Conservation (phyloP, 2,329 filamentous ascomycete species). For the Fusarium clavum region DNA sequence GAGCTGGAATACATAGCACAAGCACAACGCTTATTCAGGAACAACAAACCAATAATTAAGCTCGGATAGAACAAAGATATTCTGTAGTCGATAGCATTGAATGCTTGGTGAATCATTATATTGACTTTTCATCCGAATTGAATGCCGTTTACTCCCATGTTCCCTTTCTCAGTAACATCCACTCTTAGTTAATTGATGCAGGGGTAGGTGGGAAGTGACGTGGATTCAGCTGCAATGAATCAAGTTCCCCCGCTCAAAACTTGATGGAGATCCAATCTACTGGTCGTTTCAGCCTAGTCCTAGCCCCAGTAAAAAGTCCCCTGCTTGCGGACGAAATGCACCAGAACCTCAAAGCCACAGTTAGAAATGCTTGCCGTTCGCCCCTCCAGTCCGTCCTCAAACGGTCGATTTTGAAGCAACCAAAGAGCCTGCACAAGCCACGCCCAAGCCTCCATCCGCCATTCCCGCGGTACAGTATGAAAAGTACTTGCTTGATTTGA, state of each 20-base stretch:
- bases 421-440: slow-evolving; percentile 26
- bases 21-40: not conserved
- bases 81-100: not conserved
- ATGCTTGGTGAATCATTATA: not conserved
- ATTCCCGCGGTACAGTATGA: slow-evolving; percentile 23
- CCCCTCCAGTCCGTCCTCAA: not conserved
- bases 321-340: slow-evolving; percentile 38
- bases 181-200: slow-evolving; percentile 7
- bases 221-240: slow-evolving; percentile 41
- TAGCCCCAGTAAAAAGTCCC: slow-evolving; percentile 6
- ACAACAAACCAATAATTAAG: not conserved
- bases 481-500: slow-evolving; percentile 17
- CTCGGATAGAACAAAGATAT: not conserved
- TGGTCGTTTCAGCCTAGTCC: slow-evolving; percentile 45
- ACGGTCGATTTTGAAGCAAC: not conserved
- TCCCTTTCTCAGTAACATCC: not conserved
- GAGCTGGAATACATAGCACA: not conserved
- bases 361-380: slow-evolving; percentile 38
- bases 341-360: slow-evolving; percentile 37
- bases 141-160: slow-evolving; percentile 5
- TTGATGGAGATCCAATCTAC: slow-evolving; percentile 28
- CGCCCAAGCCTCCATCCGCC: slow-evolving; percentile 28
- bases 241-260: slow-evolving; percentile 22
- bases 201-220: slow-evolving; percentile 20
- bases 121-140: slow-evolving; percentile 11